phyloP scores from a whole-genome alignment of 352 stramenopile species.

The Thalassiosira mediterranea region DNA sequence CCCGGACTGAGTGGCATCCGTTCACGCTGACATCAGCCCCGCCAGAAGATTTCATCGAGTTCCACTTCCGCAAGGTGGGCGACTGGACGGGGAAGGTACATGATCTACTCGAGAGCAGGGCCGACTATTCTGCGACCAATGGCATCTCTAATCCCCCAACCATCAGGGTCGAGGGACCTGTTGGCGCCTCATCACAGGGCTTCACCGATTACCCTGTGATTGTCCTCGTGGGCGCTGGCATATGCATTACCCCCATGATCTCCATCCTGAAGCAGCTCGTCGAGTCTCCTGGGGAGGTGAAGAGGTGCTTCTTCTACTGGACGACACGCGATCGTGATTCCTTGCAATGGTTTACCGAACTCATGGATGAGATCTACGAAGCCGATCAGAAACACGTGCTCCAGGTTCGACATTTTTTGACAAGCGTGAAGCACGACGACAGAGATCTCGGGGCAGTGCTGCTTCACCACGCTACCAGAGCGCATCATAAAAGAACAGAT shows the following conservation, averaged over 20 bases:
- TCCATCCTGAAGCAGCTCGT: conserved; percentile 88
- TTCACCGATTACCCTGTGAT: conserved; percentile 65
- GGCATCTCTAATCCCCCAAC: conserved; percentile 1
- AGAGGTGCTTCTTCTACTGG: conserved; percentile 89
- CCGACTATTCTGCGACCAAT: not conserved
- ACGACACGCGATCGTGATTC: conserved; percentile 85
- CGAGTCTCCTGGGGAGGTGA: conserved; percentile 48
- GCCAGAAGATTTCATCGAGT: conserved; percentile 72
- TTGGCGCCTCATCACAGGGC: conserved; percentile 82
- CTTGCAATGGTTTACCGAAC: conserved; percentile 86
- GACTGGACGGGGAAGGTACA: conserved; percentile 21
- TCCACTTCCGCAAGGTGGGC: conserved; percentile 59
- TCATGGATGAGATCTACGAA: conserved; percentile 86
- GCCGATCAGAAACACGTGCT: conserved; percentile 85
- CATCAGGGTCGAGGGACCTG: conserved; percentile 39
- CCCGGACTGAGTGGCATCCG: conserved; percentile 87
- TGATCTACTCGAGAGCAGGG: conserved; percentile 11
- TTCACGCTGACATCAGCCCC: conserved; percentile 89
- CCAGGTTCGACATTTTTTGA: conserved; percentile 88
- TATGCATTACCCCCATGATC: conserved; percentile 89
- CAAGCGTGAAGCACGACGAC: conserved; percentile 81
- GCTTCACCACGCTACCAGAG: conserved; percentile 85
- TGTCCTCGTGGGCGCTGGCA: conserved; percentile 76
- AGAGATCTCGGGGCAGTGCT: conserved; percentile 73
- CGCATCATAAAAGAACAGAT: conserved; percentile 71